Evolutionary conservation across 1,284 basidiomycete species (phyloP), one percentile per base, ranked within the genome.

Genomic region (Ustilago tritici): DNA sequence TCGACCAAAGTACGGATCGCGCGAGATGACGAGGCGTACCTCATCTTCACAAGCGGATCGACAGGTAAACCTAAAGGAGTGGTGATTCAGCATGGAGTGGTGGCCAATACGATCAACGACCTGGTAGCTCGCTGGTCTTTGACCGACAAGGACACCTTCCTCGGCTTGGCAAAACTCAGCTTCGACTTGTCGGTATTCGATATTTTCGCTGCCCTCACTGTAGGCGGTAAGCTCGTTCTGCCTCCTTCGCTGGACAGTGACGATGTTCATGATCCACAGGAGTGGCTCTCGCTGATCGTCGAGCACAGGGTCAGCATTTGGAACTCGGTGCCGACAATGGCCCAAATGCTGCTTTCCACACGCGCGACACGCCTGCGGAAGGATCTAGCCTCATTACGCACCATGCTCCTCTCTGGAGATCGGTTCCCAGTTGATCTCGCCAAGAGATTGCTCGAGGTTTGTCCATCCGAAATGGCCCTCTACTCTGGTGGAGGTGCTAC

Each of bases 401-500:
- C n/a, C 12, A 43, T 43, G 40, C 40, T 43, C 40, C 40, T 43
- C 15, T 43, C 40, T 12, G 40, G 40, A 43, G 40, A 43, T 43
- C 40, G 40, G 1, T 43, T 43, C 40, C 40, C 40, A 7, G 14
- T 43, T 43, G 40, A 43, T 17, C 40, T 43, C 40, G 40, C 40
- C 40, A 43, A 43, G 40, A 12, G 40, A 43, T 17, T 43, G 40
- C 40, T 43, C 40, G 40, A 43, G 40, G 40, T 43, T 15, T 43
- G 40, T 17, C 40, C 40, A 12, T 43, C 40, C 40, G 40, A 43
- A 15, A 43, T 43, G 40, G 14, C 15, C 12, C 40, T 43, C 1
- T n/a, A 43, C 40, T 43, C 40, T 43, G 40, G 40, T 43, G 40
- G 40, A 43, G 40, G 40, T 43, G 40, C 40, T 17, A 43, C 40